Base-by-base conservation (phyloP, 345 rosid species). In the Ailanthus altissimus region DNA sequence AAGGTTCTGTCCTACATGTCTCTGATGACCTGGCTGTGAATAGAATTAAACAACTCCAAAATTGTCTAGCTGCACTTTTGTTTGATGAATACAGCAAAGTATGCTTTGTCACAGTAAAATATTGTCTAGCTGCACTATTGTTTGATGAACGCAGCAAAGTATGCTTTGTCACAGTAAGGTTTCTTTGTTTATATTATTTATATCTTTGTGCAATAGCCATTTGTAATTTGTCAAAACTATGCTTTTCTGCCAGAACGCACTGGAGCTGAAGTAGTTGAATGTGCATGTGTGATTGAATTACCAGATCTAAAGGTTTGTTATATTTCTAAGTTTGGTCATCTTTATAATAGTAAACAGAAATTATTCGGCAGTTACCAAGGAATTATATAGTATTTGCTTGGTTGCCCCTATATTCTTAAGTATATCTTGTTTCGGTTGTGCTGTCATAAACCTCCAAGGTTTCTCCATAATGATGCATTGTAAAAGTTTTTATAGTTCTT, bases 191-290 rank as follows among this genome's bases (percentile, higher is more conserved):
- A 18, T 5, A 0, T 63, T 18, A 38, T 63, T 63, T 79, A 18
- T 25, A 65, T 56, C 50, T 57, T 18, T 72, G 26, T 49, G 4
- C 45, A 47, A 18, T 61, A 11, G 42, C 21, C 23, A 15, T 28
- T 32, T 51, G 79, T 20, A 23, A 38, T 38, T 15, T 45, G 20
- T 61, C 38, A 2, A n/a, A 10, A 26, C 18, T 47, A 2, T 21
- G 46, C 66, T 68, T 0, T 40, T 45, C 38, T 73, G 4, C 54
- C 87, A 96, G 99, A 96, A 79, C 90, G 93, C 10, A 94, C 79
- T 69, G 99, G 97, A 79, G 99, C 97, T 26, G 91, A 92, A 87
- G 94, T 93, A 45, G 97, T 93, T 72, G 97, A 91, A 77, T 91
- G 97, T 64, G 94, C 96, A 47, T 90, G 97, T 59, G 93, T 92